Evolutionary conservation across 352 stramenopile genomes (phyloP).

Genomic region (Aphanomyces astaci): DNA sequence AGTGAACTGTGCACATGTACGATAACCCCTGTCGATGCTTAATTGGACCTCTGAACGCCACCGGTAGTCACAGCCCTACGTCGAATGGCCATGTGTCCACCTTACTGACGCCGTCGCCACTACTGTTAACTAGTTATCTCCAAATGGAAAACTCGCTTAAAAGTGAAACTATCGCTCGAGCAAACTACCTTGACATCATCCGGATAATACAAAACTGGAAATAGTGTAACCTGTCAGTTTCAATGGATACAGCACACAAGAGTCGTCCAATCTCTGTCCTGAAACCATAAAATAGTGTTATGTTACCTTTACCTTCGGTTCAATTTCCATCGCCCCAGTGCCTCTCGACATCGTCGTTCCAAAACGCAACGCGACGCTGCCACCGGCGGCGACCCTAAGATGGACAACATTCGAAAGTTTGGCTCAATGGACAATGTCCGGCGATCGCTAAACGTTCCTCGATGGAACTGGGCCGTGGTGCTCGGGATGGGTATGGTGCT

Average conservation of each 20-base stretch:
- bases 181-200: no score
- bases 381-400: background rate
- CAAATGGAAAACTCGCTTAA: no score
- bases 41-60: no score
- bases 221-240: background rate
- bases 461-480: slow-evolving; percentile 11
- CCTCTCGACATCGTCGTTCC: background rate
- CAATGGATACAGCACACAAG: background rate
- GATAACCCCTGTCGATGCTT: no score
- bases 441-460: slow-evolving; percentile 1
- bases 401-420: slow-evolving; percentile 11
- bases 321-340: background rate
- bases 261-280: background rate
- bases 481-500: slow-evolving; percentile 8
- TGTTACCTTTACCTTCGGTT: background rate
- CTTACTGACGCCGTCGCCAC: no score
- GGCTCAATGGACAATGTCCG: slow-evolving; percentile 12
- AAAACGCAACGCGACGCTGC: no score
- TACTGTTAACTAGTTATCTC: no score
- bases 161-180: no score
- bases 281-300: background rate
- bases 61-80: no score
- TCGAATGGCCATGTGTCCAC: no score
- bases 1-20: no score
- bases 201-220: background rate